A percentile compares a stretch with the other conserved stretches of the same genome.
These are phyloP conservation scores for Stemphylium vesicarium DNA, from an alignment of 2,329 filamentous ascomycete genomes.

Conservation along the genomic window DNA sequence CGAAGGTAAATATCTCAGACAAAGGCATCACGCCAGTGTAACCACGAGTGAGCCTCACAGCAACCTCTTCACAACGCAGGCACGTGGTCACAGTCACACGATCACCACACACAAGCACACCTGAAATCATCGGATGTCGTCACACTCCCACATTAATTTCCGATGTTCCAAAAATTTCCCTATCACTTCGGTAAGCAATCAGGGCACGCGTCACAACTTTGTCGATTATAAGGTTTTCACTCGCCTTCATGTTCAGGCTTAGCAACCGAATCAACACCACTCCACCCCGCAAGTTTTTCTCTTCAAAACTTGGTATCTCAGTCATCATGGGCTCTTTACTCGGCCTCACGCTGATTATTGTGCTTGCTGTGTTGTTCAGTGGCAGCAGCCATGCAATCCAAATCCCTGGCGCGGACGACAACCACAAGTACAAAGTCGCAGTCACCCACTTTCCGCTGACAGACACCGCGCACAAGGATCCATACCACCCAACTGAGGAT, in stretches of 20 bases:
- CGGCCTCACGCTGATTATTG: neutral
- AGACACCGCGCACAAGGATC: conserved; percentile 9
- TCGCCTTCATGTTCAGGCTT: neutral
- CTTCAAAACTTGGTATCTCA: neutral
- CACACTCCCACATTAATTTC: neutral
- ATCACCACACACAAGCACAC: neutral
- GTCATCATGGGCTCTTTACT: neutral
- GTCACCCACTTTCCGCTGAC: conserved; percentile 23
- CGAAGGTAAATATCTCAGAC: neutral
- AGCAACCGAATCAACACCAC: neutral
- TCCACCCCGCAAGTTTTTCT: neutral
- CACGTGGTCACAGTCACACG: conserved; percentile 1
- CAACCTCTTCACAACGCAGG: neutral
- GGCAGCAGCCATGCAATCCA: conserved; percentile 11
- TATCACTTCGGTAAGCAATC: neutral
- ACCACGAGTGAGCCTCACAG: neutral
- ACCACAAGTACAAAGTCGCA: conserved; percentile 23
- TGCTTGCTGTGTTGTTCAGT: neutral
- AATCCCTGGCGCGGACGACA: conserved; percentile 22
- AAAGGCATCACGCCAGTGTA: neutral
- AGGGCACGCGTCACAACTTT: neutral
- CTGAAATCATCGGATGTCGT: neutral
- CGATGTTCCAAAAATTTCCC: neutral
- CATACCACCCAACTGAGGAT: conserved; percentile 4
- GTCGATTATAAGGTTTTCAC: neutral